Conservation (phyloP, 1,284 basidiomycete genomes). For the Malassezia cuniculi region DNA sequence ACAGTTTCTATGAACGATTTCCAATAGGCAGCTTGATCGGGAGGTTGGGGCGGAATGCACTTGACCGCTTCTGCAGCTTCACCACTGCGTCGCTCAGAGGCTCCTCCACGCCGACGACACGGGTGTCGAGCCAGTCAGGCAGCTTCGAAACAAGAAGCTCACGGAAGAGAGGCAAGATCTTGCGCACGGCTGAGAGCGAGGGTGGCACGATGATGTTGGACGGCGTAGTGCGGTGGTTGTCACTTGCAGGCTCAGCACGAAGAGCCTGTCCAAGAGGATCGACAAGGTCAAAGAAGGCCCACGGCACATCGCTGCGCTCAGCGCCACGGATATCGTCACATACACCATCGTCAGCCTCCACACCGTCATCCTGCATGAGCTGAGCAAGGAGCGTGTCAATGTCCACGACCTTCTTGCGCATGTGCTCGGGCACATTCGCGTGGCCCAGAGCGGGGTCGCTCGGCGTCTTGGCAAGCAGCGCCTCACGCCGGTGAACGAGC, state of each 20-base stretch:
- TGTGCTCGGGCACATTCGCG: neutral
- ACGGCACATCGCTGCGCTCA: constrained; percentile 30
- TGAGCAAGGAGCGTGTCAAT: constrained; percentile 29
- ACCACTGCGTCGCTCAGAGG: constrained; percentile 3
- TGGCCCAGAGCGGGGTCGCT: constrained; percentile 18
- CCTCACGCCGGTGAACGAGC: constrained; percentile 35
- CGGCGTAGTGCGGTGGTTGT: constrained; percentile 17
- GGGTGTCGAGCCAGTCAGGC: constrained; percentile 33
- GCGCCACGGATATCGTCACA: constrained; percentile 32
- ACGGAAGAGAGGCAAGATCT: constrained; percentile 28
- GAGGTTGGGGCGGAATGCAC: no score
- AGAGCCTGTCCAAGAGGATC: constrained; percentile 29
- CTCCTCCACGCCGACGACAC: constrained; percentile 10
- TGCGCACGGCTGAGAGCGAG: constrained; percentile 23
- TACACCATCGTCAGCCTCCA: constrained; percentile 25
- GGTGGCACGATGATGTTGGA: constrained; percentile 17
- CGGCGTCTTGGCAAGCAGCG: constrained; percentile 24
- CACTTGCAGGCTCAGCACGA: constrained; percentile 5
- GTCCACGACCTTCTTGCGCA: constrained; percentile 23
- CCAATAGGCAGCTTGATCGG: no score
- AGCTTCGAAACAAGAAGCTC: constrained; percentile 28
- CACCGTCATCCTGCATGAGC: constrained; percentile 25
- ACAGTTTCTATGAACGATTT: no score
- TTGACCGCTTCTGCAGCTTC: no score
- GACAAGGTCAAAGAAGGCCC: constrained; percentile 30